Percentiles rank a stretch among this genome's conserved stretches.
These are phyloP conservation scores for Eutrema heterophyllum DNA, from an alignment of 345 rosid genomes.

Conservation along the genomic window DNA sequence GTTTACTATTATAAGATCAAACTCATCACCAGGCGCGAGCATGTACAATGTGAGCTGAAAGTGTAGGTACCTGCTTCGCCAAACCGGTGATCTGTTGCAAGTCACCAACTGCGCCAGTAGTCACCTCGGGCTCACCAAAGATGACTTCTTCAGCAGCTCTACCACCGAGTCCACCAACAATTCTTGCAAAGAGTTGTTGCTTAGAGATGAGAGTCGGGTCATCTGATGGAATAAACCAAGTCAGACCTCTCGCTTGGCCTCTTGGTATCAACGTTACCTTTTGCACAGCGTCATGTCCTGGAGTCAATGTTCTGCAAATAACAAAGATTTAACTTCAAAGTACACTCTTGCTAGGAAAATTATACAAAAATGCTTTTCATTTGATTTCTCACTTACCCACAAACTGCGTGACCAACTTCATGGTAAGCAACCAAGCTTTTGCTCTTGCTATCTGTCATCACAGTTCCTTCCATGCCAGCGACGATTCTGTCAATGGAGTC, in stretches of 20 bases:
- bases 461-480: slow-evolving; percentile 99
- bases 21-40: not conserved
- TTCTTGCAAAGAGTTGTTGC: slow-evolving; percentile 97
- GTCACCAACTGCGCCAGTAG: slow-evolving; percentile 97
- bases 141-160: slow-evolving; percentile 96
- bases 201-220: slow-evolving; percentile 91
- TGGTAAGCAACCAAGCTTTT: slow-evolving; percentile 97
- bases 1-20: not conserved
- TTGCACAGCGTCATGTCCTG: slow-evolving; percentile 91
- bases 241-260: slow-evolving; percentile 97
- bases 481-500: slow-evolving; percentile 97
- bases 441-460: slow-evolving; percentile 98
- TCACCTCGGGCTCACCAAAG: slow-evolving; percentile 94
- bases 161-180: slow-evolving; percentile 97
- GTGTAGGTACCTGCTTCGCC: slow-evolving; percentile 70
- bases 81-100: slow-evolving; percentile 92
- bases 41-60: not conserved
- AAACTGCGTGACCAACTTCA: slow-evolving; percentile 95
- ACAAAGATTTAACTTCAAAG: not conserved
- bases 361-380: not conserved
- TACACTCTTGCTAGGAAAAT: not conserved
- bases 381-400: slow-evolving; percentile 58
- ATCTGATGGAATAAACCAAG: slow-evolving; percentile 95
- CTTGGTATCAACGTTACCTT: slow-evolving; percentile 89
- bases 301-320: slow-evolving; percentile 74